Evolutionary conservation across 2,329 filamentous ascomycete species (phyloP).

Genomic region (Aspergillus sp.): DNA sequence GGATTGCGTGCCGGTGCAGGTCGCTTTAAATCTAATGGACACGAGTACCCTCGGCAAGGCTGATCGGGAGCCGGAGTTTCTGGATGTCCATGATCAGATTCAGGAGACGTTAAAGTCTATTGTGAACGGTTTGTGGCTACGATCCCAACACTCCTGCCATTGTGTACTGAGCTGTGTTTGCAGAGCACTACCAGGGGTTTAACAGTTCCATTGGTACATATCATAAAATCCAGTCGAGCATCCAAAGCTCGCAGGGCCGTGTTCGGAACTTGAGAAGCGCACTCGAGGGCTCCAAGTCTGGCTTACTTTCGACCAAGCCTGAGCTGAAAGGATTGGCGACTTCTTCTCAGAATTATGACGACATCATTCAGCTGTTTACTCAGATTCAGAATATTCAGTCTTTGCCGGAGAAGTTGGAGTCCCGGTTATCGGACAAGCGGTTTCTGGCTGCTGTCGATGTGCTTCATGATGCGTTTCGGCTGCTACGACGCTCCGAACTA

Average conservation of each 20-base stretch:
- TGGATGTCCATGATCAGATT: conserved; percentile 74
- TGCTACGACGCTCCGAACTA: conserved; percentile 77
- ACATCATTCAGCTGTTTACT: conserved; percentile 71
- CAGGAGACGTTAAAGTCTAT: conserved; percentile 88
- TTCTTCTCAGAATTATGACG: conserved; percentile 82
- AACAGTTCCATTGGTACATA: conserved; percentile 98
- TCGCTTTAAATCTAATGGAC: conserved; percentile 91
- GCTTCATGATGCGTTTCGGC: conserved; percentile 73
- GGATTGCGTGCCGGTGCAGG: conserved; percentile 84
- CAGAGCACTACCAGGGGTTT: conserved; percentile 95
- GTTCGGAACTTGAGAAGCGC: conserved; percentile 76
- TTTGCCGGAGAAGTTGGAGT: conserved; percentile 86
- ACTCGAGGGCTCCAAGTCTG: conserved; percentile 69
- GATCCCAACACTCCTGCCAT: background rate
- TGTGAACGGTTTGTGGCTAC: conserved; percentile 57
- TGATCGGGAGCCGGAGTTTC: conserved; percentile 76
- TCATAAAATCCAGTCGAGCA: conserved; percentile 93
- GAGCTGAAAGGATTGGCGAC: conserved; percentile 84
- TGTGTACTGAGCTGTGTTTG: conserved; percentile 7
- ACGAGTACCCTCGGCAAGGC: conserved; percentile 86
- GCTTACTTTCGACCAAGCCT: conserved; percentile 74
- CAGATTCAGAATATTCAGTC: conserved; percentile 80
- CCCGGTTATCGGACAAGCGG: conserved; percentile 89
- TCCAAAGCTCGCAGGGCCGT: conserved; percentile 76
- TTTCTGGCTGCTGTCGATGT: conserved; percentile 90